Percentiles rank a stretch among this genome's conserved stretches.
Evolutionary conservation across 768 basidiomycete genomes (phyloP).

Genomic region (Amanita jacksonii): DNA sequence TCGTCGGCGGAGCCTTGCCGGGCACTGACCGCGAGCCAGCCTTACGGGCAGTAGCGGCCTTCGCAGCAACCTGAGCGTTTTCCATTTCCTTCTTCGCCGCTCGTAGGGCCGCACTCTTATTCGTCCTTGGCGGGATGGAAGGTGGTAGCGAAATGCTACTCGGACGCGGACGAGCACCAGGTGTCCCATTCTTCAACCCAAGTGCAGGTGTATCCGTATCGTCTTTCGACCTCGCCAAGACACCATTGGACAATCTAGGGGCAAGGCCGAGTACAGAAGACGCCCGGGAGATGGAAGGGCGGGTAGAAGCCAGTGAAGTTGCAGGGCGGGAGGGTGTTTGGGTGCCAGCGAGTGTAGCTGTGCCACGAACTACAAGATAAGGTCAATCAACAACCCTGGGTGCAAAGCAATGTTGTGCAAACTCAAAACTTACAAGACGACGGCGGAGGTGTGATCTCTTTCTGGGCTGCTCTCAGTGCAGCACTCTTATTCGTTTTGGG

Average conservation of each 20-base stretch:
- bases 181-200: not conserved
- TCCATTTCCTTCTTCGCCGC: constrained; percentile 58
- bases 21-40: constrained; percentile 12
- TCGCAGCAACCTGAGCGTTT: constrained; percentile 30
- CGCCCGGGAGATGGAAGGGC: not conserved
- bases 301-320: constrained; percentile 2
- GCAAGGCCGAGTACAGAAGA: not conserved
- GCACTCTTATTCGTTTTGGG: constrained; percentile 79
- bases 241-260: not conserved
- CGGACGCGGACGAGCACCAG: constrained; percentile 40
- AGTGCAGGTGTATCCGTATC: constrained; percentile 1
- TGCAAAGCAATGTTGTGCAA: no score
- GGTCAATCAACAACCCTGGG: not conserved
- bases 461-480: constrained; percentile 45
- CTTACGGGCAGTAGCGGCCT: constrained; percentile 26
- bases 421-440: constrained; percentile 54
- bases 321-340: constrained; percentile 2
- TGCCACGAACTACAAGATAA: constrained; percentile 34
- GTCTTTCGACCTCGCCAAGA: not conserved
- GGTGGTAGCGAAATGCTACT: constrained; percentile 49
- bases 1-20: constrained; percentile 27
- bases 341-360: constrained; percentile 14
- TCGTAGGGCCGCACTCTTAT: constrained; percentile 65
- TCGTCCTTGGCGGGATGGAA: constrained; percentile 56
- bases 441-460: constrained; percentile 51